Conservation (phyloP, 2,329 filamentous ascomycete genomes). For the Xylaria sp. region DNA sequence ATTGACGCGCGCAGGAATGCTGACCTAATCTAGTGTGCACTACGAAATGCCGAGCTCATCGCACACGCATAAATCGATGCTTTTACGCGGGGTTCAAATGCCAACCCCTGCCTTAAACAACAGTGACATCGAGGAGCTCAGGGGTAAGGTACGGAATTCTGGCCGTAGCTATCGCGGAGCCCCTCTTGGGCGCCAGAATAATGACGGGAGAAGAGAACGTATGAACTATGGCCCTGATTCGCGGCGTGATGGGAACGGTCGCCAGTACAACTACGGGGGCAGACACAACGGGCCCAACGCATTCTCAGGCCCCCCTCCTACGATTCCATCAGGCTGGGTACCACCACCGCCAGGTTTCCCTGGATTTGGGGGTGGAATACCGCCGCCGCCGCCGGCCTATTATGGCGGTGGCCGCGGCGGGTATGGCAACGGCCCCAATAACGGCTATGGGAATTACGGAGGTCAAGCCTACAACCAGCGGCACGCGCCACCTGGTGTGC, state of each 20-base stretch:
- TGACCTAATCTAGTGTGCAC: slow-evolving; percentile 71
- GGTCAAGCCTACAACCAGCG: slow-evolving; percentile 44
- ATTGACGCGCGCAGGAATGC: slow-evolving; percentile 32
- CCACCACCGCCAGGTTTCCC: slow-evolving; percentile 55
- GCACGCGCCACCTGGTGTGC: slow-evolving; percentile 38
- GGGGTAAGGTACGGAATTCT: slow-evolving; percentile 70
- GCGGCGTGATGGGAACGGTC: slow-evolving; percentile 44
- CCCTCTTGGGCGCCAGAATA: slow-evolving; percentile 58
- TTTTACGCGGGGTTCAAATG: slow-evolving; percentile 84
- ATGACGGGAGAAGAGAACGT: slow-evolving; percentile 47
- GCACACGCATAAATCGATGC: slow-evolving; percentile 90
- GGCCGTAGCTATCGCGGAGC: slow-evolving; percentile 79
- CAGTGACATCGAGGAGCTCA: slow-evolving; percentile 79
- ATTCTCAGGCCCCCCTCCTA: slow-evolving; percentile 46
- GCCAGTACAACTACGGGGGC: slow-evolving; percentile 59
- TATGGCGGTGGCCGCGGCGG: slow-evolving; percentile 39
- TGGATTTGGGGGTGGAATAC: slow-evolving; percentile 52
- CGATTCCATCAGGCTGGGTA: slow-evolving; percentile 50
- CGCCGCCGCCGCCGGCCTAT: slow-evolving; percentile 53
- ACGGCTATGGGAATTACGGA: slow-evolving; percentile 40
- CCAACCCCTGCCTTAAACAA: slow-evolving; percentile 77
- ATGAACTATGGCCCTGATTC: slow-evolving; percentile 51
- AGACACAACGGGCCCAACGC: slow-evolving; percentile 48
- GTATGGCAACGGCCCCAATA: slow-evolving; percentile 42
- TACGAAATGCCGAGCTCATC: slow-evolving; percentile 82